Conservation (phyloP, 768 basidiomycete genomes). For the Leccinum variicolor region DNA sequence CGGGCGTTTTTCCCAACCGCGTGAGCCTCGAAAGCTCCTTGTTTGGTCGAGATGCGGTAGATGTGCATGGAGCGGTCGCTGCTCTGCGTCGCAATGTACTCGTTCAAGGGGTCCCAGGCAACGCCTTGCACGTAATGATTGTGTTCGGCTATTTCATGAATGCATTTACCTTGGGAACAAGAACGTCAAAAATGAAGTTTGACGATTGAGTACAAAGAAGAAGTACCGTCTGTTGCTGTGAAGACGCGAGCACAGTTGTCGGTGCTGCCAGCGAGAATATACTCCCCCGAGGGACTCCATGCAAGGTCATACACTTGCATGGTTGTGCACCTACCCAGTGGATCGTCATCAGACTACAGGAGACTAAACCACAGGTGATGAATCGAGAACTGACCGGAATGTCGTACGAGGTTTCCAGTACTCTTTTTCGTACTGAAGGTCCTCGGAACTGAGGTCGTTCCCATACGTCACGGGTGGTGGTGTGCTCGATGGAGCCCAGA, state of each 20-base stretch:
- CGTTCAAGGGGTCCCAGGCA: conserved; percentile 97
- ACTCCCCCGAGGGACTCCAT: conserved; percentile 95
- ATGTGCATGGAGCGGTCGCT: conserved; percentile 96
- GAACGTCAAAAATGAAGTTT: not conserved
- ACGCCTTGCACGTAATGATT: conserved; percentile 98
- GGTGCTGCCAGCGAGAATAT: conserved; percentile 93
- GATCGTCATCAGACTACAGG: conserved; percentile 4
- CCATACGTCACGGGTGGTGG: conserved; percentile 75
- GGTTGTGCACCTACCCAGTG: conserved; percentile 65
- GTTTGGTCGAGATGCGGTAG: conserved; percentile 75
- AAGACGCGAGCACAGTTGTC: conserved; percentile 93
- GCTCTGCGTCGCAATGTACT: conserved; percentile 96
- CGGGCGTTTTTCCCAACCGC: conserved; percentile 87
- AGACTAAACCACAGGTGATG: not conserved
- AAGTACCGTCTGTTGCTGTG: conserved; percentile 63
- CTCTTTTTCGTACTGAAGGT: conserved; percentile 88
- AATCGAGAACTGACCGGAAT: conserved; percentile 56
- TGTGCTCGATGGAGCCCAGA: conserved; percentile 84
- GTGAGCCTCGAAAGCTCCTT: conserved; percentile 84
- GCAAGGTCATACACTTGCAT: conserved; percentile 98
- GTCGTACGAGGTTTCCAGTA: conserved; percentile 90
- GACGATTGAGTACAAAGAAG: not conserved
- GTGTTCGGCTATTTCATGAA: conserved; percentile 91
- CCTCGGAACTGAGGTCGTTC: conserved; percentile 75
- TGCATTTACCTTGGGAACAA: conserved; percentile 68